Evolutionary conservation across 495 filamentous ascomycete genomes (phyloP), one percentile per base, ranked within the genome.

Genomic region (Talaromyces adpressus): DNA sequence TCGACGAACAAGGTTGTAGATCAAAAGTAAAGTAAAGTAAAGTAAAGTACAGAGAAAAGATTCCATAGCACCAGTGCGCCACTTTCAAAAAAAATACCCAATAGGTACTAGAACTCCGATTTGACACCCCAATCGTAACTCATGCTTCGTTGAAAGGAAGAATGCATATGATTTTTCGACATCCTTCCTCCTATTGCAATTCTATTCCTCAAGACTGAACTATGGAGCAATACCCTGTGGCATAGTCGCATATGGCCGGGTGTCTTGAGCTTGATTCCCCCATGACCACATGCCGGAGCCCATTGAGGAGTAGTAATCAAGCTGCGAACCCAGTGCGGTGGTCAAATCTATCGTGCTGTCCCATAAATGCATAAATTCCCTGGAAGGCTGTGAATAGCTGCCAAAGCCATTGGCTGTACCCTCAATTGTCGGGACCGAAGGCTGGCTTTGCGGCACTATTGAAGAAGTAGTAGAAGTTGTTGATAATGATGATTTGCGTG

Each of bases 221-320:
- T 58, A 58, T n/a, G 56, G 56, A 58, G 16, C 30, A 22, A 58
- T 58, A 11, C 56, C 9, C 14, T 25, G 14, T 4, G 27, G 20
- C 29, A 45, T 60, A 11, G 23, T 3, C 8, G 25, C 27, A 58
- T 62, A 62, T 16, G 60, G 16, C 7, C 60, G 16, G 29, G 27
- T 25, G 22, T 52, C 60, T 14, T 27, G 60, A 14, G 60, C 41
- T 8, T 56, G 52, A 29, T 56, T 56, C 22, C 20, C 45, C 60
- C 60, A 62, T 11, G 60, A 51, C 60, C 60, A 62, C 60, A 62
- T 62, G 20, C 60, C 60, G 16, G 60, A 34, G 29, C 60, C 60
- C 45, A 51, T 32, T 5, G 39, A 18, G 11, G 60, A 62, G 27
- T 27, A 62, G 29, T 45, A 53, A 6, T 62, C 25, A 12, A 62